Conservation (phyloP, 2,329 filamentous ascomycete species). For the Alternaria postmessia region DNA sequence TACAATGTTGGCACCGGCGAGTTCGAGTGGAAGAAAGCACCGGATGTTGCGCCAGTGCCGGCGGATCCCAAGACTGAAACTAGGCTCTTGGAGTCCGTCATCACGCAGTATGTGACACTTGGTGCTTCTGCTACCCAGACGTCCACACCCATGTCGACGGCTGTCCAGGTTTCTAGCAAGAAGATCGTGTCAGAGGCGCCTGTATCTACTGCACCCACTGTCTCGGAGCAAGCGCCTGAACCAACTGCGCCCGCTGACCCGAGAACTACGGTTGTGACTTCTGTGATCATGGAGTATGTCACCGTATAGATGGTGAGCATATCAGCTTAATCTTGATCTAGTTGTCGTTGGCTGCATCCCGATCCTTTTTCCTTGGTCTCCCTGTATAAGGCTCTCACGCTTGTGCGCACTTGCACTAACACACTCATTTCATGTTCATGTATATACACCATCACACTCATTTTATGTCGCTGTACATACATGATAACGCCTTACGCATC, state of each 20-base stretch:
- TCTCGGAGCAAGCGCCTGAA: not conserved
- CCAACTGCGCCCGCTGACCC: conserved; percentile 14
- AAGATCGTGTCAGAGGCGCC: not conserved
- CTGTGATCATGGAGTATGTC: conserved; percentile 26
- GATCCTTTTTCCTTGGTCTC: not conserved
- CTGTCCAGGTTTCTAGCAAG: not conserved
- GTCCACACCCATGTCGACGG: not conserved
- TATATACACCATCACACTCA: not conserved
- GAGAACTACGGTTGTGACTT: conserved; percentile 24
- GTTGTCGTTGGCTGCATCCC: not conserved
- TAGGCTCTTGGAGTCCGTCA: conserved; percentile 8
- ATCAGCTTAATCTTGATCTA: not conserved
- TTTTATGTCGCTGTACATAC: not conserved
- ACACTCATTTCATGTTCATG: conserved; percentile 1
- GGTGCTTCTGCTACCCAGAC: not conserved
- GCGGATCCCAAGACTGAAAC: not conserved
- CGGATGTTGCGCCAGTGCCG: conserved; percentile 1
- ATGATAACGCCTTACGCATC: not conserved
- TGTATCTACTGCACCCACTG: not conserved
- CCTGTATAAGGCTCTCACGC: not conserved
- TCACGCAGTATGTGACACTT: conserved; percentile 19
- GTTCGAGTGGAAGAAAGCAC: conserved; percentile 28
- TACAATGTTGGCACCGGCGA: conserved; percentile 21
- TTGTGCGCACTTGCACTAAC: conserved; percentile 4
- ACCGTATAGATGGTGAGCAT: conserved; percentile 6